phyloP scores from a whole-genome alignment of 2,329 filamentous ascomycete species.

The Ophiostoma ulmi region DNA sequence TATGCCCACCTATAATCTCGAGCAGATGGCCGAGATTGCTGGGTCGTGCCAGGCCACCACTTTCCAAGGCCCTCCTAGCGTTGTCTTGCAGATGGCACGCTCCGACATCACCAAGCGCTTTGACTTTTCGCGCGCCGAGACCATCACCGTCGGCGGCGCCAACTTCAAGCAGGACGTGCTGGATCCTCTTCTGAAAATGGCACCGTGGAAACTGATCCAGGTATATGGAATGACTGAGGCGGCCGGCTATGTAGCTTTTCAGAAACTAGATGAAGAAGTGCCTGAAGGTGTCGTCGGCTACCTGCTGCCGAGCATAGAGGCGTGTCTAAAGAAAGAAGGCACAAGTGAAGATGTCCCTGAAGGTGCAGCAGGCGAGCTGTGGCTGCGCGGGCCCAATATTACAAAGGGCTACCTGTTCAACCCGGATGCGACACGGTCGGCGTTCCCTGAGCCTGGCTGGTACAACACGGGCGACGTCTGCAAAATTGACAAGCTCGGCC shows the following conservation, averaged over 20 bases:
- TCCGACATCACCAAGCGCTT: slow-evolving; percentile 35
- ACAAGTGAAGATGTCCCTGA: background rate
- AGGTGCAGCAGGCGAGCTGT: background rate
- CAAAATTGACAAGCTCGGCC: slow-evolving; percentile 34
- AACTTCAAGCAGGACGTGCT: slow-evolving; percentile 36
- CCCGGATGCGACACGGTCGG: slow-evolving; percentile 36
- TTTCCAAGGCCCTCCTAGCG: slow-evolving; percentile 40
- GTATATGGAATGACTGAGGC: slow-evolving; percentile 45
- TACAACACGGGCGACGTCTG: slow-evolving; percentile 45
- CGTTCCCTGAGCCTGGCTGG: slow-evolving; percentile 39
- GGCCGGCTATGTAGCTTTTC: slow-evolving; percentile 41
- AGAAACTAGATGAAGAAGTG: slow-evolving; percentile 31
- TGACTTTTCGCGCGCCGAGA: slow-evolving; percentile 38
- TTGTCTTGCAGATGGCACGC: slow-evolving; percentile 37
- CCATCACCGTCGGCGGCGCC: slow-evolving; percentile 37
- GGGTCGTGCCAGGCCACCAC: slow-evolving; percentile 36
- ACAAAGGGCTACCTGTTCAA: slow-evolving; percentile 39
- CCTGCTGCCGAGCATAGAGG: background rate
- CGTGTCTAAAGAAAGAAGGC: background rate
- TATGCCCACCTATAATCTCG: slow-evolving; percentile 39
- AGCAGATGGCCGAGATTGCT: slow-evolving; percentile 35
- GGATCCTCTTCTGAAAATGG: slow-evolving; percentile 32
- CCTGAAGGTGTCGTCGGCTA: background rate
- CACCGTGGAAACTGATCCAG: slow-evolving; percentile 39
- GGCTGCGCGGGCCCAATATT: background rate